A percentile compares a stretch with the other conserved stretches of the same genome.
Conservation (phyloP, 2,329 filamentous ascomycete genomes). For the Cladophialophora immunda region DNA sequence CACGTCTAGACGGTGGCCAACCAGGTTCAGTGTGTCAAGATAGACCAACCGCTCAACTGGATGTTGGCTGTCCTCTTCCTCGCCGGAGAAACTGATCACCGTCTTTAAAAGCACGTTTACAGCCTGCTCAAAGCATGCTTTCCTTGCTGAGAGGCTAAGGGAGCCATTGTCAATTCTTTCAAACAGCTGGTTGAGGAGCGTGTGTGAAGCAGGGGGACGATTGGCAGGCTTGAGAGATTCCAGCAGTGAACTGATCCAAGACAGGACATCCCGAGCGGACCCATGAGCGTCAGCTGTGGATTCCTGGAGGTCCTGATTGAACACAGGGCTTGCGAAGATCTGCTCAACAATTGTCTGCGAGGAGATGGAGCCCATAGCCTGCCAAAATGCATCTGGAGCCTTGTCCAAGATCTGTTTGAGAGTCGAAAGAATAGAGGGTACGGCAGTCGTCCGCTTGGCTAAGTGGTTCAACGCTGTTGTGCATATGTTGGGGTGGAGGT, state of each 20-base stretch:
- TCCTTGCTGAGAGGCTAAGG: slow-evolving; percentile 53
- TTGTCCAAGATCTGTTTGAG: slow-evolving; percentile 77
- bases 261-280: slow-evolving; percentile 63
- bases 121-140: slow-evolving; percentile 57
- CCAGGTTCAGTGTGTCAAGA: slow-evolving; percentile 57
- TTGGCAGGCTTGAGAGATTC: slow-evolving; percentile 78
- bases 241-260: slow-evolving; percentile 82
- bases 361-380: slow-evolving; percentile 81
- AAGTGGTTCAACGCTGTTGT: slow-evolving; percentile 71
- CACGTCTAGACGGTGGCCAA: slow-evolving; percentile 59
- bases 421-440: slow-evolving; percentile 74
- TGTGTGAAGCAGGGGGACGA: slow-evolving; percentile 79
- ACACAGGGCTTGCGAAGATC: slow-evolving; percentile 77
- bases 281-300: slow-evolving; percentile 13
- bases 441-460: slow-evolving; percentile 66
- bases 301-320: slow-evolving; percentile 61
- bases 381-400: slow-evolving; percentile 84
- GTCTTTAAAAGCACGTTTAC: slow-evolving; percentile 56
- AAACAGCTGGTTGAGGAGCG: slow-evolving; percentile 79
- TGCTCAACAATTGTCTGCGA: slow-evolving; percentile 84
- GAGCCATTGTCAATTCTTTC: slow-evolving; percentile 59
- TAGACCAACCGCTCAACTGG: slow-evolving; percentile 59
- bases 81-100: slow-evolving; percentile 55
- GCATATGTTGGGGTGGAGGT: slow-evolving; percentile 76
- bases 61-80: slow-evolving; percentile 54